These are phyloP conservation scores for Pholiota microspora DNA, from an alignment of 768 basidiomycete species.

Conservation along the genomic window DNA sequence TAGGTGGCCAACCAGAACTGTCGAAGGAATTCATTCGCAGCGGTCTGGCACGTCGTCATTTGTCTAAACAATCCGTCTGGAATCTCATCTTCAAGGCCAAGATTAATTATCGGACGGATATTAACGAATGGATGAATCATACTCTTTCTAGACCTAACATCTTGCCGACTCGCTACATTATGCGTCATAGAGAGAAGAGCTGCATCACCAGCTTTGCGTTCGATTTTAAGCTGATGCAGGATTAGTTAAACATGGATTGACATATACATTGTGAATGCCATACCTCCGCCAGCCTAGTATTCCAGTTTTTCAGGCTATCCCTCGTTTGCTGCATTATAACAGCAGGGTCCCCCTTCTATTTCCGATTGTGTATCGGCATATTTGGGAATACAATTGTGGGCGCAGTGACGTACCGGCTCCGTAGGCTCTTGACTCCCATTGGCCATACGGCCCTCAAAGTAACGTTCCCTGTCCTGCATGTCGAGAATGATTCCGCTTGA, in stretches of 20 bases:
- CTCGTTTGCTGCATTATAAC: slow-evolving; percentile 46
- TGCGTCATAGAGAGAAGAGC: slow-evolving; percentile 76
- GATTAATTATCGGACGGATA: slow-evolving; percentile 5
- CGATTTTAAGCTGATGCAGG: slow-evolving; percentile 56
- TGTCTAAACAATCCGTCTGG: slow-evolving; percentile 76
- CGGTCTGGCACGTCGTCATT: slow-evolving; percentile 88
- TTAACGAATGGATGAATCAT: slow-evolving; percentile 17
- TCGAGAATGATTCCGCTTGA: slow-evolving; percentile 75
- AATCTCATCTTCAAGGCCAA: slow-evolving; percentile 62
- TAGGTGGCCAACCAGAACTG: slow-evolving; percentile 93
- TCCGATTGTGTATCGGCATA: no score
- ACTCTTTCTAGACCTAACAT: slow-evolving; percentile 68
- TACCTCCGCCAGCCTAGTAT: slow-evolving; percentile 55
- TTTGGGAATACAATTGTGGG: background rate
- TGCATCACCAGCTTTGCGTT: slow-evolving; percentile 63
- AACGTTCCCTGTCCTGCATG: slow-evolving; percentile 82
- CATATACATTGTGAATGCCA: slow-evolving; percentile 9
- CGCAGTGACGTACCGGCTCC: slow-evolving; percentile 24
- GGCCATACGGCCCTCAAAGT: slow-evolving; percentile 69
- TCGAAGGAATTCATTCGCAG: slow-evolving; percentile 92
- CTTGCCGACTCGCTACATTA: slow-evolving; percentile 71
- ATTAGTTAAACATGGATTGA: background rate
- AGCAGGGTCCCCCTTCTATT: slow-evolving; percentile 46
- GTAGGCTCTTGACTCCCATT: slow-evolving; percentile 27
- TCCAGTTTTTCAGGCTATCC: slow-evolving; percentile 54